These are phyloP conservation scores for Candida wancherniae DNA, from an alignment of 805 yeast genomes.

Conservation along the genomic window DNA sequence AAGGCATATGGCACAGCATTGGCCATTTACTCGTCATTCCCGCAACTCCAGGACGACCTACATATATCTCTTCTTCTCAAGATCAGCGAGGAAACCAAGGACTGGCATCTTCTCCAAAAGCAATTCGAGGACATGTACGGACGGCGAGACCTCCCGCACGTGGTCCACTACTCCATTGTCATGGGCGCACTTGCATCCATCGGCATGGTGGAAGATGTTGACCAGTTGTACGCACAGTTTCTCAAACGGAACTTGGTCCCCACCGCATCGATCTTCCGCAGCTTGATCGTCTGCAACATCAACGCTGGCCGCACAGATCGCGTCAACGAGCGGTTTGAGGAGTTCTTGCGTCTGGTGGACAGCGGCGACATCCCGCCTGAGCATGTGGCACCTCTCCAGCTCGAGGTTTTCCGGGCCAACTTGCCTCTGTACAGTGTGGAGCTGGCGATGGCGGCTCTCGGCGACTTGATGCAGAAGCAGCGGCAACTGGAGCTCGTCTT, in stretches of 20 bases:
- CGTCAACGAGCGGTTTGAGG: constrained; percentile 27
- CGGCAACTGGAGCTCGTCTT: constrained; percentile 10
- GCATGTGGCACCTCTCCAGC: constrained; percentile 22
- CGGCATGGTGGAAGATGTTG: constrained; percentile 47
- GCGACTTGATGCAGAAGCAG: constrained; percentile 19
- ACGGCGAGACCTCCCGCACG: constrained; percentile 48
- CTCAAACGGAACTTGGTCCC: constrained; percentile 45
- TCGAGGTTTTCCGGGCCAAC: constrained; percentile 24
- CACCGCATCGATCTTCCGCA: constrained; percentile 36
- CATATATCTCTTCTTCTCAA: constrained; percentile 47
- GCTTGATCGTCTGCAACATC: constrained; percentile 42
- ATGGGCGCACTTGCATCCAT: constrained; percentile 53
- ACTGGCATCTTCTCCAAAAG: constrained; percentile 52
- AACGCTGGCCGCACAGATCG: constrained; percentile 31
- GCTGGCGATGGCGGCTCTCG: constrained; percentile 25
- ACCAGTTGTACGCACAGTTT: constrained; percentile 46
- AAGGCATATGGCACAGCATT: constrained; percentile 20
- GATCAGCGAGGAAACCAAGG: constrained; percentile 40
- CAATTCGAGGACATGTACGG: constrained; percentile 56
- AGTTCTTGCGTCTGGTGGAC: constrained; percentile 23
- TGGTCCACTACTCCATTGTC: constrained; percentile 54
- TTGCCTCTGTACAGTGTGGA: constrained; percentile 23
- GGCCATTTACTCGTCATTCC: constrained; percentile 29
- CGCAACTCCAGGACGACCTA: constrained; percentile 39
- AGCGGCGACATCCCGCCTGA: constrained; percentile 9